These are phyloP conservation scores for Colletotrichum camelliae DNA, from an alignment of 2,329 filamentous ascomycete species.

Conservation along the genomic window DNA sequence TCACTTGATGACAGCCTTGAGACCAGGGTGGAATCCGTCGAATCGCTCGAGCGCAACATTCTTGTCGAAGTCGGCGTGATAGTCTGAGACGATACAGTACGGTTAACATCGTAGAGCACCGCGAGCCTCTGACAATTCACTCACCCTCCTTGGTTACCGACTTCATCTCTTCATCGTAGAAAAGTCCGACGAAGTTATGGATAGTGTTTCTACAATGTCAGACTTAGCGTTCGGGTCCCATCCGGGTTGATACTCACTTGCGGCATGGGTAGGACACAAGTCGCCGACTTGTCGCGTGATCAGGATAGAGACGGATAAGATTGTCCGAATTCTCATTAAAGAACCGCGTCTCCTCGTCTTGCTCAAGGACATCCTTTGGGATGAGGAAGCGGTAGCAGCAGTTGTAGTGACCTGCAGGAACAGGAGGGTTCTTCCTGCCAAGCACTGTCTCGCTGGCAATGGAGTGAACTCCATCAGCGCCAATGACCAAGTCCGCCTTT, in stretches of 20 bases:
- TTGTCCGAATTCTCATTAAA: slow-evolving; percentile 32
- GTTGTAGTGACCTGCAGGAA: slow-evolving; percentile 33
- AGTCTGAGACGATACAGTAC: background rate
- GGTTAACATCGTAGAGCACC: background rate
- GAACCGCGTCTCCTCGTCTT: slow-evolving; percentile 34
- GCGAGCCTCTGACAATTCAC: background rate
- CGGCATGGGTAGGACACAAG: slow-evolving; percentile 39
- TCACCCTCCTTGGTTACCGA: slow-evolving; percentile 11
- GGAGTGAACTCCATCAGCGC: slow-evolving; percentile 50
- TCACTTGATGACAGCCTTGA: slow-evolving; percentile 33
- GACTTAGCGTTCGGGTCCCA: background rate
- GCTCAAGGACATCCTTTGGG: slow-evolving; percentile 29
- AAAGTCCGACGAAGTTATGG: slow-evolving; percentile 39
- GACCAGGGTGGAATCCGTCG: slow-evolving; percentile 29
- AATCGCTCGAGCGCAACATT: slow-evolving; percentile 30
- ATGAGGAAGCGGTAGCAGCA: slow-evolving; percentile 42
- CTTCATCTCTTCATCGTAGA: slow-evolving; percentile 28
- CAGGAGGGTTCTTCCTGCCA: slow-evolving; percentile 28
- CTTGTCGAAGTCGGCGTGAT: slow-evolving; percentile 27
- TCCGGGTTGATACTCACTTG: slow-evolving; percentile 24
- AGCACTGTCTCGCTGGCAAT: slow-evolving; percentile 31
- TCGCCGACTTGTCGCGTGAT: slow-evolving; percentile 23
- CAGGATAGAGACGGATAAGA: background rate
- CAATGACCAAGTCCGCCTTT: slow-evolving; percentile 44
- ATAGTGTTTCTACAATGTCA: slow-evolving; percentile 30